Base-by-base conservation (phyloP, 225 moss, liverwort and hornwort species). In the Rhytidiadelphus loreus region DNA sequence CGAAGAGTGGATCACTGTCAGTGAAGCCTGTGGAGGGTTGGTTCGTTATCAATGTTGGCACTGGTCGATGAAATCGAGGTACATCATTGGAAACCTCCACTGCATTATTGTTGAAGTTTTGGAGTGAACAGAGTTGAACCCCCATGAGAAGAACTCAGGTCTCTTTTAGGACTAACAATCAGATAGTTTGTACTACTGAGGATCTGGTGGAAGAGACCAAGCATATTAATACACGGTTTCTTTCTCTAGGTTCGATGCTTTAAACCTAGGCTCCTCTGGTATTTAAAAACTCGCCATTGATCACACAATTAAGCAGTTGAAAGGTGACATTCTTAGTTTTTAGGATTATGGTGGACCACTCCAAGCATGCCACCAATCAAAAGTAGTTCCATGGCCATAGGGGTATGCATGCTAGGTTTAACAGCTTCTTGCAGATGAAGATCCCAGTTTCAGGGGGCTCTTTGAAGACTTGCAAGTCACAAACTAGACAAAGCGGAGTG, bases 11-110 rank as follows among this genome's bases (percentile, higher is more conserved):
- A 65, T 89, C 86, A 91, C 89, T 15, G 89, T n/a, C n/a, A n/a
- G n/a, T 91, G 83, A 91, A 77, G 70, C 91, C 89, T 56, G 37
- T 50, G 79, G 86, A 91, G 83, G 64, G 86, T 32, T 86, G 83
- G 89, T 91, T 86, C 28, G 73, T 91, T 50, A 73, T 89, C 60
- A 91, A 91, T 83, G 83, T 91, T 21, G 91, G 77, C 70, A n/a
- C n/a, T n/a, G n/a, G n/a, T n/a, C n/a, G 89, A 91, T 50, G 86
- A 88, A 80, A 89, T 91, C 55, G 89, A 91, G 89, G 89, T 89
- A 78, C 39, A 16, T 48, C 39, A n/a, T n/a, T 62, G 64, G 58
- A 71, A 58, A 22, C 57, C 57, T 58, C 9, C 41, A 9, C 15
- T 85, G 26, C 75, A 74, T 74, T 59, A 25, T 59, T 81, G 60